These are phyloP conservation scores for Colletotrichum sidae DNA, from an alignment of 2,329 filamentous ascomycete species.

Conservation along the genomic window DNA sequence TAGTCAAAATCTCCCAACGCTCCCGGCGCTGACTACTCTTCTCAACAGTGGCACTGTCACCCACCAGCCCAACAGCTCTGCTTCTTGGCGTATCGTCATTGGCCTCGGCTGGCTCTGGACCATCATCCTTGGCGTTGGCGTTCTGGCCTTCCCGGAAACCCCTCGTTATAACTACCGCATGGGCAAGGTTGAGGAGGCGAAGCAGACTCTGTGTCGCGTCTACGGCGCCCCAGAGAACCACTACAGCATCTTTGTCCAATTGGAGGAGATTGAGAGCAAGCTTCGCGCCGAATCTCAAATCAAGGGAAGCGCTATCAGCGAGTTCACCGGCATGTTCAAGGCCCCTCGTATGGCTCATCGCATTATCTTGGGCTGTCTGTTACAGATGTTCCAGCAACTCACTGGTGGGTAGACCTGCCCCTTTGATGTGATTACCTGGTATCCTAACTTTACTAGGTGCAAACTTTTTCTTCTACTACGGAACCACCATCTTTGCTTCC, in stretches of 20 bases:
- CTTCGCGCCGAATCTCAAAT: constrained; percentile 58
- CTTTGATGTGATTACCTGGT: no score
- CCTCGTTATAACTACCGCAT: constrained; percentile 63
- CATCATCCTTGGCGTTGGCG: constrained; percentile 59
- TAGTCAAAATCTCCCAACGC: background rate
- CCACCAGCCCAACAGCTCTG: constrained; percentile 57
- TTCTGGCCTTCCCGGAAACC: constrained; percentile 64
- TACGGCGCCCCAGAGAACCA: constrained; percentile 59
- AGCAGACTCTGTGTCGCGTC: constrained; percentile 59
- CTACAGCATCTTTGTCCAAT: constrained; percentile 58
- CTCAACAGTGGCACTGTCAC: constrained; percentile 69
- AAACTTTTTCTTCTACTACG: constrained; percentile 76
- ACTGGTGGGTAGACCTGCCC: constrained; percentile 42
- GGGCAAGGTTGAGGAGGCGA: constrained; percentile 59
- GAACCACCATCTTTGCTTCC: constrained; percentile 62
- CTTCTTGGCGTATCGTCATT: constrained; percentile 71
- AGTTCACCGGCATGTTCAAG: constrained; percentile 70
- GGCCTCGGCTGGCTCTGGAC: constrained; percentile 65
- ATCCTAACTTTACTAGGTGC: constrained; percentile 54
- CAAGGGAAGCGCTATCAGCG: constrained; percentile 54
- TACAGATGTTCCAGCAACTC: constrained; percentile 76
- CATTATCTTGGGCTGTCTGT: constrained; percentile 67
- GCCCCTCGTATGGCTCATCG: constrained; percentile 74
- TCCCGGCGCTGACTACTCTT: constrained; percentile 51
- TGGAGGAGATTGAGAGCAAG: constrained; percentile 66